These are phyloP conservation scores for Casuarina equisetifolia DNA, from an alignment of 306 rosid species.

Conservation along the genomic window DNA sequence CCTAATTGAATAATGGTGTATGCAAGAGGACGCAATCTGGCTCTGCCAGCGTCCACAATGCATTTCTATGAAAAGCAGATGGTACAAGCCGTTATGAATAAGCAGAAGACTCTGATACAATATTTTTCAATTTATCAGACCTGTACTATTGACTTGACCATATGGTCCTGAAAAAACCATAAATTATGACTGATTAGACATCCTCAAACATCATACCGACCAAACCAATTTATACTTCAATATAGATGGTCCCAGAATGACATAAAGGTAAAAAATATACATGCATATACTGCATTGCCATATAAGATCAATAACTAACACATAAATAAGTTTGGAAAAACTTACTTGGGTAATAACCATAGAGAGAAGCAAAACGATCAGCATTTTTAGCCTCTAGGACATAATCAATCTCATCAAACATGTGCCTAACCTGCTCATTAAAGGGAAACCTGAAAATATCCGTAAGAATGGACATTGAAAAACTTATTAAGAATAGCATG, in stretches of 20 bases:
- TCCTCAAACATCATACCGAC: not conserved
- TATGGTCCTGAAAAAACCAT: not conserved
- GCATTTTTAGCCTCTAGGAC: constrained; percentile 88
- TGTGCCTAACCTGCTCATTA: constrained; percentile 88
- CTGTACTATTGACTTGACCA: not conserved
- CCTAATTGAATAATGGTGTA: not conserved
- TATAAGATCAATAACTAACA: not conserved
- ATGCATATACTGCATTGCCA: not conserved
- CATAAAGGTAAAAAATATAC: not conserved
- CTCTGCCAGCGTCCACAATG: not conserved
- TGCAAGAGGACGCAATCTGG: not conserved
- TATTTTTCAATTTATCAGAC: not conserved
- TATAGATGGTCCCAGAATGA: not conserved
- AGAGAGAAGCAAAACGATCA: constrained; percentile 83
- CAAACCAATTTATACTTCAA: not conserved
- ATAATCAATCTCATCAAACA: constrained; percentile 98
- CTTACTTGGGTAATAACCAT: constrained; percentile 65
- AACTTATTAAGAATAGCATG: not conserved
- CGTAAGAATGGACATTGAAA: constrained; percentile 20
- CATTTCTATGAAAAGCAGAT: not conserved
- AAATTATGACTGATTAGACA: not conserved
- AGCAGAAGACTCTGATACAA: not conserved
- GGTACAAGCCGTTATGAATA: not conserved
- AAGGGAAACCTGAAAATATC: constrained; percentile 3
- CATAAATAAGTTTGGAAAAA: not conserved